Evolutionary conservation across 768 basidiomycete genomes (phyloP).

Genomic region (Boletus reticulatus): DNA sequence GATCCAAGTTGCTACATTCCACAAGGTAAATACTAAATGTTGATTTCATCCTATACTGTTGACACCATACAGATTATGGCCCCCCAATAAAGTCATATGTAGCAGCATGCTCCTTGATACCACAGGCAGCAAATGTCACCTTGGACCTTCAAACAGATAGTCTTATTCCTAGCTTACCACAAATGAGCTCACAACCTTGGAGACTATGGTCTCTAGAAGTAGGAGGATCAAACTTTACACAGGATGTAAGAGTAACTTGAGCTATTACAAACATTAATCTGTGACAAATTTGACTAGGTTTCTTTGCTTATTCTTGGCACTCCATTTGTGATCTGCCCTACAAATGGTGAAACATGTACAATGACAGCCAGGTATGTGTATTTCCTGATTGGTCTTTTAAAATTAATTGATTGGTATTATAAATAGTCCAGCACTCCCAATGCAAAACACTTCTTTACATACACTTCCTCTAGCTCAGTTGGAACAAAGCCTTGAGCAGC

Average conservation of each 20-base stretch:
- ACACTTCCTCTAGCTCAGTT: too few species aligned
- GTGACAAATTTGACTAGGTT: neutral
- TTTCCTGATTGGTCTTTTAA: too few species aligned
- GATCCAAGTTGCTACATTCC: neutral
- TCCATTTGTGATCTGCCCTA: neutral
- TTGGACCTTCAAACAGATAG: slow-evolving; percentile 3
- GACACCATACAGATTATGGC: neutral
- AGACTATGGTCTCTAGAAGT: neutral
- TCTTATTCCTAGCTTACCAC: neutral
- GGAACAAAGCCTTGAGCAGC: too few species aligned
- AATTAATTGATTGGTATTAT: too few species aligned
- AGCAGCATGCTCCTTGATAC: slow-evolving; percentile 7
- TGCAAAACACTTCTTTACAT: too few species aligned
- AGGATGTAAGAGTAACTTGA: neutral
- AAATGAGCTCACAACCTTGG: neutral
- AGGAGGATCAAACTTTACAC: neutral
- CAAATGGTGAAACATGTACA: neutral
- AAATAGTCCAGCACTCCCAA: too few species aligned
- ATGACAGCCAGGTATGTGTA: neutral
- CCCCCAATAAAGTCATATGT: neutral
- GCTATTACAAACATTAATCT: too few species aligned
- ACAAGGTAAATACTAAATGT: neutral
- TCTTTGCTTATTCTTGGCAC: too few species aligned
- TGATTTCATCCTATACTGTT: neutral
- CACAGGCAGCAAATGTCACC: neutral